These are phyloP conservation scores for Marchantia paleacea DNA, from an alignment of 225 moss, liverwort and hornwort species.

Conservation along the genomic window DNA sequence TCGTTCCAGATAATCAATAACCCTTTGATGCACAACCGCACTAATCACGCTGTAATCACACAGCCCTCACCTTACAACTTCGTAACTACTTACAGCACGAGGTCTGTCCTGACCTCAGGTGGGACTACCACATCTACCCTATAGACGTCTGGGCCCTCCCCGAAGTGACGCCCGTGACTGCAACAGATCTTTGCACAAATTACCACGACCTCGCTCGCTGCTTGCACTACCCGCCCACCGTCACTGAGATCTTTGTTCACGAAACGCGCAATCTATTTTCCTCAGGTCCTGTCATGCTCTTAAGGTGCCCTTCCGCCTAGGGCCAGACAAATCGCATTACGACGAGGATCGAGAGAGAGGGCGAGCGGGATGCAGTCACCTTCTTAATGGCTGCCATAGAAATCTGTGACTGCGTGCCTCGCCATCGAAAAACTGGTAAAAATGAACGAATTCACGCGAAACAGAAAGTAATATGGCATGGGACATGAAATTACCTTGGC, in stretches of 20 bases:
- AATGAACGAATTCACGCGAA: neutral
- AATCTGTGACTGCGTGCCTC: neutral
- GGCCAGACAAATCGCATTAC: neutral
- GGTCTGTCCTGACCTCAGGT: neutral
- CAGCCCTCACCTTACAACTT: neutral
- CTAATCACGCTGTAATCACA: neutral
- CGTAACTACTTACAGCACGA: neutral
- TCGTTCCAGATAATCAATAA: neutral
- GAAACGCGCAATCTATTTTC: neutral
- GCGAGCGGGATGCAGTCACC: neutral
- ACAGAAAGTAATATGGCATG: too few species aligned
- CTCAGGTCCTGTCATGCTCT: neutral
- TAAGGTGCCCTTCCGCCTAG: too few species aligned
- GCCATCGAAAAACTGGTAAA: too few species aligned
- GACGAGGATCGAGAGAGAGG: too few species aligned
- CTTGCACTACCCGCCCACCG: neutral
- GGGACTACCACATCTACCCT: neutral
- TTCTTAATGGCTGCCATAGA: neutral
- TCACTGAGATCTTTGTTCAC: neutral
- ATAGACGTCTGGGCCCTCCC: too few species aligned
- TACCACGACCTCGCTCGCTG: too few species aligned
- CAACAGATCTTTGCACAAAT: neutral
- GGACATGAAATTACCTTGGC: conserved; percentile 22
- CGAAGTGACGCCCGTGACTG: neutral
- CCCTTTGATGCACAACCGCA: neutral